A percentile compares a stretch with the other conserved stretches of the same genome.
phyloP scores from a whole-genome alignment of 805 yeast genomes.

The Candida khao-thaluensis region DNA sequence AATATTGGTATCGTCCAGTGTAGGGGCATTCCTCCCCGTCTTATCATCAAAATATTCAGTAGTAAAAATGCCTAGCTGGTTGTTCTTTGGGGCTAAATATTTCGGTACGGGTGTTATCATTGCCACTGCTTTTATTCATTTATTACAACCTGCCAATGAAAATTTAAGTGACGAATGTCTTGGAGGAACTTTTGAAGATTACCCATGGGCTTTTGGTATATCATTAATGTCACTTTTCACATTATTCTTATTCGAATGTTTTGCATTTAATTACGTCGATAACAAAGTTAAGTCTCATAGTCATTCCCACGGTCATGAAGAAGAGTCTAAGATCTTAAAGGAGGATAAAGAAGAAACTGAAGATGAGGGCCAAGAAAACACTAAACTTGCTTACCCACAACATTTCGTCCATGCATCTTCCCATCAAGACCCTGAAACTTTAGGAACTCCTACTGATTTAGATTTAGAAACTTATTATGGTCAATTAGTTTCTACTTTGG shows the following conservation, averaged over 20 bases:
- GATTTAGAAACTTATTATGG: slow-evolving; percentile 51
- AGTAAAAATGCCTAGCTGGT: slow-evolving; percentile 57
- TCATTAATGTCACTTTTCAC: slow-evolving; percentile 49
- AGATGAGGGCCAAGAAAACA: slow-evolving; percentile 14
- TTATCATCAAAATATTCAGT: slow-evolving; percentile 58
- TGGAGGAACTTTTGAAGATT: slow-evolving; percentile 53
- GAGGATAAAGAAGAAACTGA: slow-evolving; percentile 19
- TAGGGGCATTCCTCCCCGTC: slow-evolving; percentile 63
- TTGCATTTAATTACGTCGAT: slow-evolving; percentile 49
- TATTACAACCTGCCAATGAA: slow-evolving; percentile 67
- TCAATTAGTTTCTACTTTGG: slow-evolving; percentile 47
- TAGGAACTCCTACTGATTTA: slow-evolving; percentile 35
- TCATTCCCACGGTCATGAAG: slow-evolving; percentile 55
- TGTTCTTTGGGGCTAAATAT: slow-evolving; percentile 66
- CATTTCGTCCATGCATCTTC: slow-evolving; percentile 46
- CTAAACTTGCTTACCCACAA: slow-evolving; percentile 24
- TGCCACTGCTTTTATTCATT: slow-evolving; percentile 78
- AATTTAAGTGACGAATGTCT: slow-evolving; percentile 57
- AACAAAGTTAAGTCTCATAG: slow-evolving; percentile 26
- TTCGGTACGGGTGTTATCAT: slow-evolving; percentile 85
- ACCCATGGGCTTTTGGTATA: slow-evolving; percentile 57
- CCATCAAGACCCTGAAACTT: slow-evolving; percentile 46
- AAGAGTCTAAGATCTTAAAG: slow-evolving; percentile 24
- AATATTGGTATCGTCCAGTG: slow-evolving; percentile 49
- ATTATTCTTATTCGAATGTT: slow-evolving; percentile 52